These are phyloP conservation scores for Eucalyptus tenuipes DNA, from an alignment of 345 rosid genomes.

Conservation along the genomic window DNA sequence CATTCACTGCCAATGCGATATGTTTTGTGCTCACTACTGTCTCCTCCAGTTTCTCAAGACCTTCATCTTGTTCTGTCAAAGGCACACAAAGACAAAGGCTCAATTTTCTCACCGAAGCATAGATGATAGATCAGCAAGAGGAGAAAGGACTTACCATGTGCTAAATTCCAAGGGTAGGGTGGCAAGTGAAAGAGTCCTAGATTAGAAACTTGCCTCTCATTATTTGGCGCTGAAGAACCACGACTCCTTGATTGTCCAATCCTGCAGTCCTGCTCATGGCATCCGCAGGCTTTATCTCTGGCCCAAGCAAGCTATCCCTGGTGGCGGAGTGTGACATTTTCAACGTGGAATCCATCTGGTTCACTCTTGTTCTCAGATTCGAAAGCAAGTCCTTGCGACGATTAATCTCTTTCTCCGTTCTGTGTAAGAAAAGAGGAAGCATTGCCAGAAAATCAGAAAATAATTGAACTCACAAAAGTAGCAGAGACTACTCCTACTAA, in stretches of 20 bases:
- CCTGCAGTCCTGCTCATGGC: constrained; percentile 43
- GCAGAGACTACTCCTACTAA: background rate
- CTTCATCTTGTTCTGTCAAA: constrained; percentile 94
- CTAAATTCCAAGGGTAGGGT: background rate
- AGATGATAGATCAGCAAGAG: background rate
- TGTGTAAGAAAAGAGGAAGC: constrained; percentile 10
- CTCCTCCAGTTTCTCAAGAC: constrained; percentile 84
- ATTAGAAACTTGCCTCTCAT: constrained; percentile 62
- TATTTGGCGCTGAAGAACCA: constrained; percentile 80
- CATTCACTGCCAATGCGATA: constrained; percentile 80
- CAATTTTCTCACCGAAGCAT: background rate
- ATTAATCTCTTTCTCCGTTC: constrained; percentile 93
- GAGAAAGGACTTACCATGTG: background rate
- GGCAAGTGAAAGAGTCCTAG: background rate
- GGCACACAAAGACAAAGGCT: background rate
- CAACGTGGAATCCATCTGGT: constrained; percentile 73
- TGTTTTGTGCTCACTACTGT: constrained; percentile 85
- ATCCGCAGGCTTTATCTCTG: constrained; percentile 61
- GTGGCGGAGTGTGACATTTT: constrained; percentile 79
- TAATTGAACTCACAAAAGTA: background rate
- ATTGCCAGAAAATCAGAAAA: background rate
- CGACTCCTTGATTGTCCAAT: constrained; percentile 77
- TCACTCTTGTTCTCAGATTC: constrained; percentile 61
- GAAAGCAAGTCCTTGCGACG: constrained; percentile 83
- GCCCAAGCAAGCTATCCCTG: constrained; percentile 76